Evolutionary conservation across 805 yeast species (phyloP), one percentile per base, ranked within the genome.

Genomic region (Kazachstania psychrophila): DNA sequence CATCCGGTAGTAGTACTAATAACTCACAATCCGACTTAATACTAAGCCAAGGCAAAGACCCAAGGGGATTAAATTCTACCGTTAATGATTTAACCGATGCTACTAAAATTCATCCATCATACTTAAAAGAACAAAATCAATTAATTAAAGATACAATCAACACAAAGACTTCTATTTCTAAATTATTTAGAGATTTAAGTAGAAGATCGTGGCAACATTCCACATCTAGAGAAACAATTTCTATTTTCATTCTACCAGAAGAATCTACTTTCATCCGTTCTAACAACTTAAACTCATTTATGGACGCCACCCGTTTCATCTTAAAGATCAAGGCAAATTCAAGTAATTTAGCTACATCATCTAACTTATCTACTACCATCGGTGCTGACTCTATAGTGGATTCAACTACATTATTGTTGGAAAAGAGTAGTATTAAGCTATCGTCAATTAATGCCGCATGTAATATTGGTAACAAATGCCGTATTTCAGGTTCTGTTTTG

Each of bases 201-300:
- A 74, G 97, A 59, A 74, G 94, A 44, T 79, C 95, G 2, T 92
- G 98, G 98, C 73, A 72, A 49, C 95, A 87, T 54, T 67, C 80
- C 5, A 54, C 60, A 8, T 17, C 32, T 8, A 67, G 68, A 43
- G 84, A 77, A 38, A 72, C 78, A 1, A 72, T 92, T 13, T 81
- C 81, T 4, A 65, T 89, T 48, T 72, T 80, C 44, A 70, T 78
- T 17, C 56, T 88, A 19, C 95, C 96, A 3, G 65, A 70, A 20
- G 73, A 77, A 41, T 74, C 81, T 10, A 65, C 71, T 2, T 88
- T 88, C 52, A 70, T 84, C 41, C 73, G 97, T 47, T 70, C 82
- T 33, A 87, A 86, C 55, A 84, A 79, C 53, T 64, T 85, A 32
- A 72, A 83, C 2, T 83, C 89, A 2, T 87, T 78, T 58, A 73